A percentile compares a stretch with the other conserved stretches of the same genome.
Conservation (phyloP, 2,329 filamentous ascomycete species). For the Neonectria sp. region DNA sequence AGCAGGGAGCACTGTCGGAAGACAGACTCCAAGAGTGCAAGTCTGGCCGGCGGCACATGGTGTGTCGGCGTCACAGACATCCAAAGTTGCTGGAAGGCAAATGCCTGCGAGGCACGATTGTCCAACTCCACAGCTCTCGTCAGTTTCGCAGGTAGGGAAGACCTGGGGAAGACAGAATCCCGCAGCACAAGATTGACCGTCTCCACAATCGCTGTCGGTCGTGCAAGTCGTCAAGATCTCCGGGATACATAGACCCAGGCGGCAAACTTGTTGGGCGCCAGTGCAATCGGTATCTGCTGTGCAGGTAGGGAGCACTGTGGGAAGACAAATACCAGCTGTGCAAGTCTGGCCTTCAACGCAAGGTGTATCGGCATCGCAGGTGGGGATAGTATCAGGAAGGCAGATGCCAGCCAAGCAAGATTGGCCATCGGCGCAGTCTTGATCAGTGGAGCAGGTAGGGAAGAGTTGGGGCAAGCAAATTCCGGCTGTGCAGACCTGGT, state of each 20-base stretch:
- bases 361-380: constrained; percentile 1
- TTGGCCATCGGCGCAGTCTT: not conserved
- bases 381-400: constrained; percentile 2
- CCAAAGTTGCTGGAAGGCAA: constrained; percentile 3
- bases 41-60: not conserved
- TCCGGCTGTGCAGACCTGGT: constrained; percentile 7
- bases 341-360: not conserved
- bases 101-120: constrained; percentile 2
- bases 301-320: not conserved
- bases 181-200: constrained; percentile 4
- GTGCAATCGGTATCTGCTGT: not conserved
- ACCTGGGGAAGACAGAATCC: constrained; percentile 8
- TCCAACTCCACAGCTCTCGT: not conserved
- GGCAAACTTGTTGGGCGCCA: not conserved
- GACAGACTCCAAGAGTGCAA: constrained; percentile 12
- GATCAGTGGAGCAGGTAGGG: constrained; percentile 1
- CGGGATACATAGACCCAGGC: not conserved
- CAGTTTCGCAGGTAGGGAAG: not conserved
- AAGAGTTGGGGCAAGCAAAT: constrained; percentile 16
- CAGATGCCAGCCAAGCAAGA: constrained; percentile 16
- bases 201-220: not conserved
- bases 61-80: not conserved
- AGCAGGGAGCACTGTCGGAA: not conserved
- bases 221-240: not conserved
- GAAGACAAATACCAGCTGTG: not conserved